phyloP scores from a whole-genome alignment of 2,329 filamentous ascomycete species.

The Falciphora oryzae region DNA sequence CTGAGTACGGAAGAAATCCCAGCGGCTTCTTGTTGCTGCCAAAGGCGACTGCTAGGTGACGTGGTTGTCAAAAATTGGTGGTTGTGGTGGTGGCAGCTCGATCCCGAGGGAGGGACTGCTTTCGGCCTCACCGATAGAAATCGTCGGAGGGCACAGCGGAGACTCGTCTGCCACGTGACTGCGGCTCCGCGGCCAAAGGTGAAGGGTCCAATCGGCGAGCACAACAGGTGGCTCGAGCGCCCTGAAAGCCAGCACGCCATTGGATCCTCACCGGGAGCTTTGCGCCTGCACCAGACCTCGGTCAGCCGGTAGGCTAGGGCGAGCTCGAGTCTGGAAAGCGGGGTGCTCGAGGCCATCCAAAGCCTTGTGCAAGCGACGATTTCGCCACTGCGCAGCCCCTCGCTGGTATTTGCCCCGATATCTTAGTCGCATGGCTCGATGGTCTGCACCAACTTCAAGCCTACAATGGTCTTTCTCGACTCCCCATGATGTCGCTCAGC shows the following conservation, averaged over 20 bases:
- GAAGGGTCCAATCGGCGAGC: background rate
- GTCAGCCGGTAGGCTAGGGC: too few relatives aligned
- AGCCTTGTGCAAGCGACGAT: too few relatives aligned
- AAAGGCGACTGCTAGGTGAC: background rate
- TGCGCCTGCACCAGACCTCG: too few relatives aligned
- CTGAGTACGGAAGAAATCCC: background rate
- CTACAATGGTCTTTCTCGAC: background rate
- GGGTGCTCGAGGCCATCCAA: too few relatives aligned
- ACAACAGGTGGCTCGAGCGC: background rate
- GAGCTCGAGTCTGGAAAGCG: background rate
- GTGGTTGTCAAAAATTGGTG: background rate
- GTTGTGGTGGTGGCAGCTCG: background rate
- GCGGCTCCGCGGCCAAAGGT: background rate
- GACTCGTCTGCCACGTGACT: background rate
- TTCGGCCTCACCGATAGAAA: background rate
- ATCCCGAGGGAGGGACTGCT: background rate
- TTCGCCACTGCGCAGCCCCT: too few relatives aligned
- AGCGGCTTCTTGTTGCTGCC: background rate
- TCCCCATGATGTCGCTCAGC: background rate
- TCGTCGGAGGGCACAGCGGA: background rate
- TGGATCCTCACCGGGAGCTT: background rate
- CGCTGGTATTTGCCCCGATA: background rate
- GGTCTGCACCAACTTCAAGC: background rate
- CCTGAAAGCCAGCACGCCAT: background rate
- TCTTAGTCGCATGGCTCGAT: background rate